phyloP scores from a whole-genome alignment of 2,329 filamentous ascomycete species.

The Calonectria pteridis region DNA sequence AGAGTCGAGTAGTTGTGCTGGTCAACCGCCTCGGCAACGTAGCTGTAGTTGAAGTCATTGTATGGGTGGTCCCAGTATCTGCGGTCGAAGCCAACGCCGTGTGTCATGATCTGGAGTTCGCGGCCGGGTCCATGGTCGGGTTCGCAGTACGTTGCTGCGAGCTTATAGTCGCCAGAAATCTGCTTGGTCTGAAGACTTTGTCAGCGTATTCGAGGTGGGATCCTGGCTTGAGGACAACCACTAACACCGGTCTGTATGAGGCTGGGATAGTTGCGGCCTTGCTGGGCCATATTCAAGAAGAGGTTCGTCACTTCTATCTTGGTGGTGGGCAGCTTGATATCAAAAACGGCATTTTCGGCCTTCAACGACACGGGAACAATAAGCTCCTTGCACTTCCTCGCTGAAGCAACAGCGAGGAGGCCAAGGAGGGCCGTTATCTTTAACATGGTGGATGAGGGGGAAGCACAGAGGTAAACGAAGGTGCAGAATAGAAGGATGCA shows the following conservation, averaged over 20 bases:
- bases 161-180: constrained; percentile 65
- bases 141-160: constrained; percentile 72
- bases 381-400: constrained; percentile 60
- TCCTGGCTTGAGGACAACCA: neutral
- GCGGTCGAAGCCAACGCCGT: constrained; percentile 56
- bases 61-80: constrained; percentile 73
- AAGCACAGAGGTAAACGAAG: neutral
- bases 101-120: constrained; percentile 56
- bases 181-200: constrained; percentile 58
- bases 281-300: constrained; percentile 60
- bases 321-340: constrained; percentile 58
- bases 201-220: constrained; percentile 3
- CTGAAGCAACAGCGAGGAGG: constrained; percentile 45
- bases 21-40: constrained; percentile 67
- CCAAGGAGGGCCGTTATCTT: constrained; percentile 38
- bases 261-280: constrained; percentile 63
- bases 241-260: constrained; percentile 58
- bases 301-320: constrained; percentile 71
- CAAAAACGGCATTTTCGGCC: constrained; percentile 66
- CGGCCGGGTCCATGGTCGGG: constrained; percentile 60
- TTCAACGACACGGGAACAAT: constrained; percentile 68
- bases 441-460: constrained; percentile 34
- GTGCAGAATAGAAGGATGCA: constrained; percentile 2
- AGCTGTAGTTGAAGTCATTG: constrained; percentile 72
- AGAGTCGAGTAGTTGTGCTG: constrained; percentile 70